A percentile compares a stretch with the other conserved stretches of the same genome.
Conservation (phyloP, 176 grass and related monocot genomes). For the Aegilops speltoides region DNA sequence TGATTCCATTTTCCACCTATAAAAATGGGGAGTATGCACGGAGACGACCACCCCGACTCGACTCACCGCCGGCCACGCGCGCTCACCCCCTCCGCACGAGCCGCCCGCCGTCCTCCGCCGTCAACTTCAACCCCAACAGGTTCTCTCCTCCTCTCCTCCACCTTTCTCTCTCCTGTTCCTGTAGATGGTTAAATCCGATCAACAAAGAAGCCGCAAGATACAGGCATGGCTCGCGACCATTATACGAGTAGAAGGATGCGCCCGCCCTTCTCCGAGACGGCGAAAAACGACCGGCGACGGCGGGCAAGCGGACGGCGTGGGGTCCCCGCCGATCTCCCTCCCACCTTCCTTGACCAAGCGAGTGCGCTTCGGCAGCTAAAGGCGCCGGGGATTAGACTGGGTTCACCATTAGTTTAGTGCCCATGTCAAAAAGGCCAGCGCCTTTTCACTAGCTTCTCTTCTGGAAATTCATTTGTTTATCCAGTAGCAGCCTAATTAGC, state of each 20-base stretch:
- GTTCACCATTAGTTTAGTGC: slow-evolving; percentile 12
- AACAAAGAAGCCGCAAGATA: background rate
- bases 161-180: background rate
- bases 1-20: slow-evolving; percentile 4
- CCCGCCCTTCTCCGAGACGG: background rate
- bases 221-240: background rate
- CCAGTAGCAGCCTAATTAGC: slow-evolving; percentile 24
- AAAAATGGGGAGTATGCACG: background rate
- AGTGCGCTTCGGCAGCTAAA: slow-evolving; percentile 1
- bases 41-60: background rate
- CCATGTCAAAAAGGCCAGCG: slow-evolving; percentile 37
- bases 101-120: background rate
- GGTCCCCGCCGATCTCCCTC: slow-evolving; percentile 17
- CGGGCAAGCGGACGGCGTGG: background rate
- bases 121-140: background rate
- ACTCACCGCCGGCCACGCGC: background rate
- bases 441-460: slow-evolving; percentile 24
- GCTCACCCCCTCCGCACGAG: background rate
- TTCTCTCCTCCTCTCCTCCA: background rate
- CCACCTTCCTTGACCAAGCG: slow-evolving; percentile 20
- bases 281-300: background rate
- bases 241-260: background rate
- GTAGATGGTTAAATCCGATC: background rate
- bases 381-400: background rate
- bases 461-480: slow-evolving; percentile 5